These are phyloP conservation scores for Leccinum pellstonianum DNA, from an alignment of 768 basidiomycete species.

Conservation along the genomic window DNA sequence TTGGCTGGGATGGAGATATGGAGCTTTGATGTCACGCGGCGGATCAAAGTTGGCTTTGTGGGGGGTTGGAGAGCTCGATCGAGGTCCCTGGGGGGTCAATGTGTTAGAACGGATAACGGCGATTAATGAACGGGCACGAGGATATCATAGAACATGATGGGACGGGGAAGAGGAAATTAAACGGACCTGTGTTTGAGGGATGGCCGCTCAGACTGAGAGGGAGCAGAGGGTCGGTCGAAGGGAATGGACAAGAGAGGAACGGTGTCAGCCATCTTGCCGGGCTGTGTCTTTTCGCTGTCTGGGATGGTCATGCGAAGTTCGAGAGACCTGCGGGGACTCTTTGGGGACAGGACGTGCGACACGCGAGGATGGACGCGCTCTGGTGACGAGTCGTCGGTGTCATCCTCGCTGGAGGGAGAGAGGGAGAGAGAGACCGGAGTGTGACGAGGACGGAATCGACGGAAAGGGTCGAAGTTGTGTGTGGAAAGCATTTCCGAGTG, in stretches of 20 bases:
- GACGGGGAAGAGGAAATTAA: not conserved
- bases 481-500: constrained; percentile 1
- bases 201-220: not conserved
- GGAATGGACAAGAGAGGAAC: constrained; percentile 1
- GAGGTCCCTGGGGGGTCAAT: not conserved
- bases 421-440: not conserved
- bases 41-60: constrained; percentile 24
- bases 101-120: not conserved
- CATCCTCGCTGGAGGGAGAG: constrained; percentile 14
- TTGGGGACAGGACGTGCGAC: constrained; percentile 7
- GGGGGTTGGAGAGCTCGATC: not conserved
- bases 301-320: constrained; percentile 5
- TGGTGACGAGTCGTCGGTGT: constrained; percentile 26
- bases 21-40: constrained; percentile 32
- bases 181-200: constrained; percentile 17
- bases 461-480: constrained; percentile 18
- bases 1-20: constrained; percentile 21
- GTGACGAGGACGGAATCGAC: constrained; percentile 24
- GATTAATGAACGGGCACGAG: not conserved
- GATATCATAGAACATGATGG: constrained; percentile 5
- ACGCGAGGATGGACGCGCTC: constrained; percentile 6
- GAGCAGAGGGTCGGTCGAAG: not conserved
- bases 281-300: not conserved
- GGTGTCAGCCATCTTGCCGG: not conserved
- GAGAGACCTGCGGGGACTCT: not conserved